phyloP scores from a whole-genome alignment of 2,329 filamentous ascomycete genomes.

The Cytospora schulzeri region DNA sequence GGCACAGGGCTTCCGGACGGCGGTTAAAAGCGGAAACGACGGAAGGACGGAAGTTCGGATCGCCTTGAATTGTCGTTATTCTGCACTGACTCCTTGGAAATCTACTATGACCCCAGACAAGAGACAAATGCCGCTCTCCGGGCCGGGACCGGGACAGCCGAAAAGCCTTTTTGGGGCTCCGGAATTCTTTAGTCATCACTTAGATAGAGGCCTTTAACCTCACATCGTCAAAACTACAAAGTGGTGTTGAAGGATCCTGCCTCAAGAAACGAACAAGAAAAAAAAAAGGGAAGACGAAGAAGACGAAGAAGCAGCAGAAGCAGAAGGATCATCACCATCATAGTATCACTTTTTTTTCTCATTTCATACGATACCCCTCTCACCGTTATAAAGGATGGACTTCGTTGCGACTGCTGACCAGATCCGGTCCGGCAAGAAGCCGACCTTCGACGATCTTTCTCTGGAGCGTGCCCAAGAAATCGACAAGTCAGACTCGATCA shows the following conservation, averaged over 20 bases:
- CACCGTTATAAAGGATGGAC: constrained; percentile 38
- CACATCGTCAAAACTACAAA: constrained; percentile 6
- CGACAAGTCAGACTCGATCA: constrained; percentile 63
- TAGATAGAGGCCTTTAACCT: not conserved
- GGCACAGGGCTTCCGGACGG: constrained; percentile 15
- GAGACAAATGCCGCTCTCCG: constrained; percentile 4
- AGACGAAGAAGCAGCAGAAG: not conserved
- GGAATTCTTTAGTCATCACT: constrained; percentile 4
- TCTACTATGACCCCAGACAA: no score
- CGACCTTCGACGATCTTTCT: constrained; percentile 51
- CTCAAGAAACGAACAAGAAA: not conserved
- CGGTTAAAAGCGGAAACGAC: constrained; percentile 27
- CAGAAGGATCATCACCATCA: not conserved
- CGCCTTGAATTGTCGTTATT: not conserved
- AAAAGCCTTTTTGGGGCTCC: not conserved
- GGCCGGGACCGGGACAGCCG: constrained; percentile 11
- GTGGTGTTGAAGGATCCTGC: not conserved
- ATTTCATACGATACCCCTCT: not conserved
- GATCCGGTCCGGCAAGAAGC: constrained; percentile 44
- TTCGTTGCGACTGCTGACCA: constrained; percentile 42
- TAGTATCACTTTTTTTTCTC: no score
- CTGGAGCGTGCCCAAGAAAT: constrained; percentile 53
- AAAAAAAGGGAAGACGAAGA: not conserved
- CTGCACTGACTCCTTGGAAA: not conserved
- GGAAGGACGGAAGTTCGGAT: constrained; percentile 37